A percentile compares a stretch with the other conserved stretches of the same genome.
Evolutionary conservation across 2,329 filamentous ascomycete species (phyloP).

Genomic region (Pseudogymnoascus sp.): DNA sequence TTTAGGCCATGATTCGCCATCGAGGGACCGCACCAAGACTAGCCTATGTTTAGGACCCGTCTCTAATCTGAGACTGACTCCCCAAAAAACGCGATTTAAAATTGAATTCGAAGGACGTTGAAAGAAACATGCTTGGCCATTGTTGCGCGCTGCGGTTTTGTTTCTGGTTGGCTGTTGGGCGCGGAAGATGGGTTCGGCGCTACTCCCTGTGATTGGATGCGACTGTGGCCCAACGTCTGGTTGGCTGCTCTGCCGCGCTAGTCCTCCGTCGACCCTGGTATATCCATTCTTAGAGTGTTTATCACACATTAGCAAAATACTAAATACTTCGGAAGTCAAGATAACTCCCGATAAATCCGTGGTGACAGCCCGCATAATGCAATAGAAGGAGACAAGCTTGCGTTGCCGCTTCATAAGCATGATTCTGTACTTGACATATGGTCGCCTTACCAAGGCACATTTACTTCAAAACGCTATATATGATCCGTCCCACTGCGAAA

Average conservation of each 20-base stretch:
- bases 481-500: conserved; percentile 4
- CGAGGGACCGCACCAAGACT: not conserved
- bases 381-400: not conserved
- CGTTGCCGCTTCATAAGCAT: not conserved
- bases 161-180: conserved; percentile 11
- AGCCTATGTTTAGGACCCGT: not conserved
- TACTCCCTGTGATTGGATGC: conserved; percentile 9
- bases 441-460: not conserved
- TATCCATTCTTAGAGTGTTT: not conserved
- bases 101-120: not conserved
- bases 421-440: not conserved
- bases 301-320: not conserved
- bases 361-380: not conserved
- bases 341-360: not conserved
- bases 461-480: conserved; percentile 13
- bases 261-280: not conserved
- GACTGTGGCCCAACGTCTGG: conserved; percentile 10
- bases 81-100: not conserved
- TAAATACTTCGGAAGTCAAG: not conserved
- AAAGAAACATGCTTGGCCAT: not conserved
- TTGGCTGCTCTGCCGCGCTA: not conserved
- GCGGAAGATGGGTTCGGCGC: conserved; percentile 5
- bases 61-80: not conserved
- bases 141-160: conserved; percentile 7
- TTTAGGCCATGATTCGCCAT: not conserved